Base-by-base conservation (phyloP, 2,329 filamentous ascomycete species). In the Penicillium rolfsii region DNA sequence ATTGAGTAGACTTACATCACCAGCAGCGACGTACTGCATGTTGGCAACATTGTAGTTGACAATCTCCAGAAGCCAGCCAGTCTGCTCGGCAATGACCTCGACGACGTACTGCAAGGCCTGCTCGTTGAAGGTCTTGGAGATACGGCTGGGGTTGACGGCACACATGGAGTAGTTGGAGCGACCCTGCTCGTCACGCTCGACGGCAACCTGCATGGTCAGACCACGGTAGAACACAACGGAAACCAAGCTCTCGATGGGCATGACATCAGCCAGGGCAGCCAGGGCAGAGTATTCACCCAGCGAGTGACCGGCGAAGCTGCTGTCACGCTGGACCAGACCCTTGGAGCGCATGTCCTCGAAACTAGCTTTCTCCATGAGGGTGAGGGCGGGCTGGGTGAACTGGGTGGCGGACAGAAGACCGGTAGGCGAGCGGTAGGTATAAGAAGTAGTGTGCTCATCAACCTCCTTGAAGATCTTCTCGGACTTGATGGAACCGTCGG, bases 401-500 rank as follows among this genome's bases (percentile, higher is more conserved):
- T 99, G 95, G 4, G 95, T 99, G 4, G 96, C 95, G 40, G 95
- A 99, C 41, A 99, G 85, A 57, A 99, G 86, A 72, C 95, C 95
- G 2, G 91, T 96, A 1, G 95, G 95, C 12, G 95, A 99, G 61
- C 91, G 87, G 84, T 98, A 99, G 1, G 95, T 99, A 84, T 99
- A 99, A 0, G 91, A 98, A 5, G 91, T 91, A 2, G 94, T 98
- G 74, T 85, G 89, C 80, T 98, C 95, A 72, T 90, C 87, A 71
- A 99, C 93, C 73, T 96, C 93, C 83, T 99, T 98, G 86, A 99
- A 99, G 75, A 99, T 99, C 81, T 94, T 96, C 84, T 99, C 95
- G 0, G 95, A 97, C 80, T 97, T 98, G 82, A 97, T 93, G 38
- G 87, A 87, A 28, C 95, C 95, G 76, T 99, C 95, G 1, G 91